Base-by-base conservation (phyloP, 164 flowering plant species). In the Buxus sempervirens region DNA sequence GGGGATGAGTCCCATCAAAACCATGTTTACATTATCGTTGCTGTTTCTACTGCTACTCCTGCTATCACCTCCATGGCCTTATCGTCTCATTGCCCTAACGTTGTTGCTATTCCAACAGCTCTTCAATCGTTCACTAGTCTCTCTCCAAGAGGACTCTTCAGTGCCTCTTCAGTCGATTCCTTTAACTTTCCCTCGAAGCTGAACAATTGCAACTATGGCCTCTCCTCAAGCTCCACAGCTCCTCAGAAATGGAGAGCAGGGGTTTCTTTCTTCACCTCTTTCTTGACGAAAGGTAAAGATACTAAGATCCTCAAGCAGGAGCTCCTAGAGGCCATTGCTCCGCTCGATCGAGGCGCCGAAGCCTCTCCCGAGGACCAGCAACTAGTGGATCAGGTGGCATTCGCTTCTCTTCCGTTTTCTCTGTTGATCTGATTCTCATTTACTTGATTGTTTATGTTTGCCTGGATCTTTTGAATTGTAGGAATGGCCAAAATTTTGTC, bases 271-370 rank as follows among this genome's bases (percentile, higher is more conserved):
- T 86, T 92, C 67, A 81, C 98, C 16, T 81, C 83, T n/a, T 90
- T 92, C 70, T 70, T 87, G 71, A 83, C 73, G 57, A 86, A 82
- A 62, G 79, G 77, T 5, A 87, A 87, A 62, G 85, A 86, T 66
- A 80, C 73, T 10, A 76, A 78, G 8, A 22, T 77, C 36, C 81
- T 90, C 70, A 92, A 92, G 64, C 74, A 84, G 38, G 89, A 92
- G 83, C 94, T 92, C 67, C 82, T 92, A 3, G 85, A 85, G 0
- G 89, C 91, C 60, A 85, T 92, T 58, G 79, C 74, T 0, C 84
- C 87, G 7, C 94, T 92, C 36, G 94, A 92, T 79, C 85, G 98
- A 1, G 98, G 98, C 19, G 96, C 98, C 0, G 86, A 85, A 10
- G 98, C 98, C 58, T 70, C 91, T 26, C 82, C 87, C 25, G 91